Percentiles rank a stretch among this genome's conserved stretches.
Conservation (phyloP, 2,329 filamentous ascomycete genomes). For the Talaromyces sp. region DNA sequence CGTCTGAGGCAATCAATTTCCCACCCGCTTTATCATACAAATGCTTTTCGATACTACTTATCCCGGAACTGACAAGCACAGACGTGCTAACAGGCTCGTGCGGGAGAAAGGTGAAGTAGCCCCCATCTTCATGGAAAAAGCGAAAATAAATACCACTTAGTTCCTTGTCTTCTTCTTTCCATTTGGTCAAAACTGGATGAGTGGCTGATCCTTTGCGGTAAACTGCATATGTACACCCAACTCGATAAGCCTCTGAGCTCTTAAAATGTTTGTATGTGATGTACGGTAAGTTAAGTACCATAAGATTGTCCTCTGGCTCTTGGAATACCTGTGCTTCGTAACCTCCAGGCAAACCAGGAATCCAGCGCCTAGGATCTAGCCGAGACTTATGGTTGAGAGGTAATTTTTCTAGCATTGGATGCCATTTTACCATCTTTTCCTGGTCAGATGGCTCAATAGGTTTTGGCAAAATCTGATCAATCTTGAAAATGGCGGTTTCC, state of each 20-base stretch:
- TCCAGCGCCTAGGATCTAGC: not conserved
- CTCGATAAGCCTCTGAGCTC: slow-evolving; percentile 2
- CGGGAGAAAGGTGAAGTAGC: not conserved
- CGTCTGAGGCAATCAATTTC: not conserved
- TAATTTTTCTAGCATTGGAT: not conserved
- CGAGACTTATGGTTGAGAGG: not conserved
- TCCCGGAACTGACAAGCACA: slow-evolving; percentile 1
- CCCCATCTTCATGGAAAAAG: not conserved
- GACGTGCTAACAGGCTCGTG: not conserved
- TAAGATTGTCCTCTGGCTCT: not conserved
- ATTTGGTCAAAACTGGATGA: not conserved
- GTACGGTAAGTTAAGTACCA: slow-evolving; percentile 6
- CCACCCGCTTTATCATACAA: slow-evolving; percentile 5
- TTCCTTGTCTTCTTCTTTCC: not conserved
- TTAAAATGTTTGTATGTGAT: slow-evolving; percentile 8
- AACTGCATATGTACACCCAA: not conserved
- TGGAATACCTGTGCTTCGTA: not conserved
- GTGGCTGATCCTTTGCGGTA: slow-evolving; percentile 6
- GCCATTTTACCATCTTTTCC: slow-evolving; percentile 10
- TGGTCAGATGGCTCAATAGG: slow-evolving; percentile 3
- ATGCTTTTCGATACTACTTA: not conserved
- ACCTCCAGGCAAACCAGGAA: slow-evolving; percentile 4
- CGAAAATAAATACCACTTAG: not conserved
- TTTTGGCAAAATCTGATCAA: slow-evolving; percentile 1
- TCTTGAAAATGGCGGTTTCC: slow-evolving; percentile 3